Evolutionary conservation across 2,329 filamentous ascomycete species (phyloP), one percentile per base, ranked within the genome.

Genomic region (Fusarium penzigii): DNA sequence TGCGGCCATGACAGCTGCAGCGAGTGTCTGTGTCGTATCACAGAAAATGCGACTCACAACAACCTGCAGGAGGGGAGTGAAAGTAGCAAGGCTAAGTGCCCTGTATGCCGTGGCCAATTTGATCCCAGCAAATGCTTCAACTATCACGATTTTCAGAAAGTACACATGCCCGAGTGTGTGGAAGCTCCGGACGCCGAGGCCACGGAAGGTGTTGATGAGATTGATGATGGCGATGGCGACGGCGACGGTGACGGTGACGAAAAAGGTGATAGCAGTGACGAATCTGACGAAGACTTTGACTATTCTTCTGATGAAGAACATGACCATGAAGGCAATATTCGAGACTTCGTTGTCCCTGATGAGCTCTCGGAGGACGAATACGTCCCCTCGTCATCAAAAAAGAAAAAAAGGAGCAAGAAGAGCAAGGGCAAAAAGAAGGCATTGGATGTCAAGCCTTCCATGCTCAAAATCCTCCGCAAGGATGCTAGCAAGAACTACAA

Each of bases 1-100:
- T 96, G 92, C 65, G 92, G 92, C 2, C 92, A 96, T 65, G 84
- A 87, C 53, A 85, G 85, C 20, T 96, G 92, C 70, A 75, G 80
- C 1, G 87, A 92, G 56, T 96, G 92, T 66, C 85, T 94, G 55
- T 79, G 83, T 6, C 83, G 81, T 49, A 79, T 95, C 43, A 78
- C 79, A 0, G 89, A 90, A 56, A 84, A 73, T 41, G 71, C 85
- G 4, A 72, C 78, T 2, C 74, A 78, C 48, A 76, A 75, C 14
- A 77, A 76, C 54, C 73, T 88, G 40, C 80, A 75, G 29, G 77
- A 84, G 51, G 88, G 86, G 6, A 76, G 85, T 34, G 86, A 89
- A 49, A 72, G 69, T 20, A 69, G 68, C 42, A 74, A 75, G 51
- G 76, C 83, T 38, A 87, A 82, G 67, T 97, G 92, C 68, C 90